Conservation (phyloP, 371 early-diverging fungal genomes). For the Mucor circinelloides region DNA sequence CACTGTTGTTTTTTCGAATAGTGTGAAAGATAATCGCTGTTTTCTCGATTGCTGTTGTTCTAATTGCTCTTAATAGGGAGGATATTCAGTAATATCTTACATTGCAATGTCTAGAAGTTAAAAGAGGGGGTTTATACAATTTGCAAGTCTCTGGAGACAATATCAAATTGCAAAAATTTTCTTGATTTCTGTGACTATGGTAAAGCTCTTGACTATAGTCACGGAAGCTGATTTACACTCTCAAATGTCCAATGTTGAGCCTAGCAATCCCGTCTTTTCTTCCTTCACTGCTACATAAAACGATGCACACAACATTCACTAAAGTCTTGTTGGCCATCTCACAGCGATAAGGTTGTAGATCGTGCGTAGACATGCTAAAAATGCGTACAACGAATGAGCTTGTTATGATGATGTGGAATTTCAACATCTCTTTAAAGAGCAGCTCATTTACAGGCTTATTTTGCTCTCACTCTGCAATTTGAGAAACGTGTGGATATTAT, state of each 20-base stretch:
- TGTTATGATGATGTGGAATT: no score
- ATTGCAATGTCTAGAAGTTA: not conserved
- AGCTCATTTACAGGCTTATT: no score
- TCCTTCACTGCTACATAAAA: not conserved
- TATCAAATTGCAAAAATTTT: conserved; percentile 3
- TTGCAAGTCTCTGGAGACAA: not conserved
- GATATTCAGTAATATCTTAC: not conserved
- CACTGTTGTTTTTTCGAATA: not conserved
- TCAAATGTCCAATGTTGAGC: not conserved
- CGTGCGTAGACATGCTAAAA: no score
- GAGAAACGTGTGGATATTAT: not conserved
- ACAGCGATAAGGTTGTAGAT: no score
- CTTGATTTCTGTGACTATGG: not conserved
- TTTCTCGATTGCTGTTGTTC: not conserved
- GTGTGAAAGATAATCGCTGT: not conserved
- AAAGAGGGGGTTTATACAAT: not conserved
- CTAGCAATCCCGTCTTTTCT: not conserved
- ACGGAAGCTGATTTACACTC: not conserved
- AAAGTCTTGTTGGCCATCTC: no score
- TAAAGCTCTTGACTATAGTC: not conserved
- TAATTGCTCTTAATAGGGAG: not conserved
- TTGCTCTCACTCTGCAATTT: not conserved
- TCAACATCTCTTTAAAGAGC: no score
- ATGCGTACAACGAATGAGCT: no score
- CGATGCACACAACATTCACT: no score